These are phyloP conservation scores for Nemania sp. DNA, from an alignment of 2,329 filamentous ascomycete species.

Conservation along the genomic window DNA sequence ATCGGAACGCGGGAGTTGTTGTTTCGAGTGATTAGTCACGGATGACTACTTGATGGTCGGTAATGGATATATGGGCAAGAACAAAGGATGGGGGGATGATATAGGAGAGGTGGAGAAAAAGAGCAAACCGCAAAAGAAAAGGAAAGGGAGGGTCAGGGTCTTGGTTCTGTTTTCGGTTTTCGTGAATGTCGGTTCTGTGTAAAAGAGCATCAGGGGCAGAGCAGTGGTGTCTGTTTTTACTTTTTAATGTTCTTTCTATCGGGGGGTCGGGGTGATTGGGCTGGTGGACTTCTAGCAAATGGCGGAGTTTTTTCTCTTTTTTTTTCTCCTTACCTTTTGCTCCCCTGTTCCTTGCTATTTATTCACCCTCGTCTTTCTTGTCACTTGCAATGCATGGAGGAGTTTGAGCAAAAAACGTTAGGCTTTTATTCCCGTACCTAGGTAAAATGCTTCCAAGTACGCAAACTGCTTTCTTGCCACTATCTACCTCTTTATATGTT, in stretches of 20 bases:
- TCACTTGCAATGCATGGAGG: conserved; percentile 25
- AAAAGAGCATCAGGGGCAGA: conserved; percentile 28
- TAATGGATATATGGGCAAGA: conserved; percentile 20
- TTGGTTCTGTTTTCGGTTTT: conserved; percentile 19
- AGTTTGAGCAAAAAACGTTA: conserved; percentile 28
- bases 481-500: no score
- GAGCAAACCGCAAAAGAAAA: conserved; percentile 12
- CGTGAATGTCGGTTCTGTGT: conserved; percentile 13
- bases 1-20: conserved; percentile 23
- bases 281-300: conserved; percentile 14
- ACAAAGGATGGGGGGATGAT: neutral
- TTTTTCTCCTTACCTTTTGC: neutral
- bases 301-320: conserved; percentile 12
- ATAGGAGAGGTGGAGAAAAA: conserved; percentile 14
- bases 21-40: conserved; percentile 19
- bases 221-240: conserved; percentile 21
- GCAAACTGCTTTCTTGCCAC: neutral
- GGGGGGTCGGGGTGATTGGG: conserved; percentile 17
- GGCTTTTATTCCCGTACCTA: conserved; percentile 3
- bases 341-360: no score
- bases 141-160: conserved; percentile 10
- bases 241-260: neutral
- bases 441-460: conserved; percentile 2
- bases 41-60: conserved; percentile 19
- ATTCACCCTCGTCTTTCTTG: no score